These are phyloP conservation scores for Casuarina cunninghamiana DNA, from an alignment of 306 rosid species.

Conservation along the genomic window DNA sequence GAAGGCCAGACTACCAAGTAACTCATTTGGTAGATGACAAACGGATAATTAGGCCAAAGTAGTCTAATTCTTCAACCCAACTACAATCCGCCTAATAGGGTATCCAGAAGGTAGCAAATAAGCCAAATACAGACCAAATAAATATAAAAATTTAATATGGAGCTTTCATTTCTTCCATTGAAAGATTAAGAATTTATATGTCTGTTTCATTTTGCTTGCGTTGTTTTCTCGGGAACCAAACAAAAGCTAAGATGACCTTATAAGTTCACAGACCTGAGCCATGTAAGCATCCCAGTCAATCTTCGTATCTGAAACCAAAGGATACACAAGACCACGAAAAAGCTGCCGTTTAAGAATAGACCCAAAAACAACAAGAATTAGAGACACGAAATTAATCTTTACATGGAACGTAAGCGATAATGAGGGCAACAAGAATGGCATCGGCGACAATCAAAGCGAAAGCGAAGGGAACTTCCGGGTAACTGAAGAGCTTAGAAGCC, in stretches of 20 bases:
- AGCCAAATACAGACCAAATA: not conserved
- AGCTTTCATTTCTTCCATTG: not conserved
- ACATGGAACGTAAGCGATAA: slow-evolving; percentile 83
- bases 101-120: not conserved
- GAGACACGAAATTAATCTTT: slow-evolving; percentile 16
- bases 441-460: slow-evolving; percentile 57
- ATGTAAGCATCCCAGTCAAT: slow-evolving; percentile 99
- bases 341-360: not conserved
- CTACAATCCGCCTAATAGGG: not conserved
- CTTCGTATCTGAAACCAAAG: slow-evolving; percentile 70
- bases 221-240: not conserved
- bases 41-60: no score
- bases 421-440: slow-evolving; percentile 57
- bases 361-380: not conserved
- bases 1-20: not conserved
- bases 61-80: not conserved
- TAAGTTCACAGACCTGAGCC: slow-evolving; percentile 60
- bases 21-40: not conserved
- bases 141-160: not conserved
- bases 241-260: not conserved
- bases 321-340: slow-evolving; percentile 12
- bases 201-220: not conserved
- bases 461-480: slow-evolving; percentile 48
- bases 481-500: slow-evolving; percentile 4
- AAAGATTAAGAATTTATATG: not conserved